Percentiles rank a stretch among this genome's conserved stretches.
Conservation (phyloP, 768 basidiomycete species). For the Chalciporus piperatus region DNA sequence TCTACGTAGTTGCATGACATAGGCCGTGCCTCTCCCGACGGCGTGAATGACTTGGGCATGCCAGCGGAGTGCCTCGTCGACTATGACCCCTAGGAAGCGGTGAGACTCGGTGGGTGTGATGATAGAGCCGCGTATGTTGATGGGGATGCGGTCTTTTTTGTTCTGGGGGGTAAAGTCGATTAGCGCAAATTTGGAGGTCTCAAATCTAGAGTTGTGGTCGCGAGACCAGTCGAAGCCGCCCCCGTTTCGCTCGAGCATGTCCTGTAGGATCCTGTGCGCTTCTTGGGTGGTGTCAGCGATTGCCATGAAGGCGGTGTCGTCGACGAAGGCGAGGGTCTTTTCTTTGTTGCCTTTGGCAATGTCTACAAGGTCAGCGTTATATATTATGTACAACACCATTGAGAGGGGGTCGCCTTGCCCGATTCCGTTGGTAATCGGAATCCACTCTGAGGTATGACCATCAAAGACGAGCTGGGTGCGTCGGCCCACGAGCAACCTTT, state of each 20-base stretch:
- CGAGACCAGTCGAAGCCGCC: constrained; percentile 18
- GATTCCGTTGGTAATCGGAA: constrained; percentile 20
- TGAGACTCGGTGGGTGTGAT: not conserved
- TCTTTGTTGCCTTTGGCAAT: not conserved
- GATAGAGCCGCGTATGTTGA: not conserved
- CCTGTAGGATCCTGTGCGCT: constrained; percentile 11
- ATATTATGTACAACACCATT: constrained; percentile 30
- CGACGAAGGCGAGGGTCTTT: constrained; percentile 27
- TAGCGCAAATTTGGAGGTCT: constrained; percentile 20
- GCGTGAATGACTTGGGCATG: not conserved
- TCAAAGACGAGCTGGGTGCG: constrained; percentile 21
- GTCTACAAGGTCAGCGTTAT: constrained; percentile 25
- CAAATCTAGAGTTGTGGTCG: constrained; percentile 22
- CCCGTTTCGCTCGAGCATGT: constrained; percentile 22
- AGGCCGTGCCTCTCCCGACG: not conserved
- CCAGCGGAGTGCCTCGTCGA: constrained; percentile 2
- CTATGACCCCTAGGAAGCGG: constrained; percentile 3
- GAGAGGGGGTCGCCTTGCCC: constrained; percentile 35
- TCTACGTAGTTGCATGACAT: not conserved
- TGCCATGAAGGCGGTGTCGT: constrained; percentile 29
- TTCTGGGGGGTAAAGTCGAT: constrained; percentile 6
- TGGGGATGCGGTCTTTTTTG: not conserved
- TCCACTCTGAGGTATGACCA: constrained; percentile 17
- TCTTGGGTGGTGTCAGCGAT: constrained; percentile 16
- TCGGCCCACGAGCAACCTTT: not conserved